Conservation (phyloP, 2,329 filamentous ascomycete species). For the Hypomyces rosellus region DNA sequence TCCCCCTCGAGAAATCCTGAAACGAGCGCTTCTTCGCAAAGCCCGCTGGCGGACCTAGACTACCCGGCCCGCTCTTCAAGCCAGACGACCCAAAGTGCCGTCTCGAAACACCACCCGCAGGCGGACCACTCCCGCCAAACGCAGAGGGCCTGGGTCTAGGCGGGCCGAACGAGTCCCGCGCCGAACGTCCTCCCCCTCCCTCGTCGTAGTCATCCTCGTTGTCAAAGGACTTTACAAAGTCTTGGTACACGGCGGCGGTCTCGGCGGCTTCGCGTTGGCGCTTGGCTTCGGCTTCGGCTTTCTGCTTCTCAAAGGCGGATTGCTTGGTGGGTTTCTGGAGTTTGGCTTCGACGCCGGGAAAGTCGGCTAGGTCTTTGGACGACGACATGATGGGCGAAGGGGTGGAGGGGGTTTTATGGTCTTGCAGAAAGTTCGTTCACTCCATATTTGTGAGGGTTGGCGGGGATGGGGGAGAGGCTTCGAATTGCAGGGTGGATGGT, state of each 20-base stretch:
- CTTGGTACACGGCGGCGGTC: slow-evolving; percentile 78
- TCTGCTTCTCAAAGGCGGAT: slow-evolving; percentile 81
- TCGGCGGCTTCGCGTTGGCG: slow-evolving; percentile 77
- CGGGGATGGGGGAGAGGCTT: not conserved
- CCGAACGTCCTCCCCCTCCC: slow-evolving; percentile 20
- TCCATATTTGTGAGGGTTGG: not conserved
- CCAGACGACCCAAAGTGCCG: slow-evolving; percentile 57
- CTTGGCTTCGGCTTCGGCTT: slow-evolving; percentile 85
- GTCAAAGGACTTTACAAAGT: slow-evolving; percentile 78
- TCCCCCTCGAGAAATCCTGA: slow-evolving; percentile 34
- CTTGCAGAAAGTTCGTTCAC: not conserved
- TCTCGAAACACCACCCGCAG: slow-evolving; percentile 33
- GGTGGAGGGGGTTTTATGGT: not conserved
- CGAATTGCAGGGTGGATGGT: not conserved
- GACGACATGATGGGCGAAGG: slow-evolving; percentile 41
- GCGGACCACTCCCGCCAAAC: slow-evolving; percentile 16
- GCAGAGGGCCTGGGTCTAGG: slow-evolving; percentile 20
- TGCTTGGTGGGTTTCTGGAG: slow-evolving; percentile 75
- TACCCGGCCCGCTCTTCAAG: slow-evolving; percentile 56
- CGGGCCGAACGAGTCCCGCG: slow-evolving; percentile 9
- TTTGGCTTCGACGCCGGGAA: slow-evolving; percentile 70
- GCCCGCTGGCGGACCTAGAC: slow-evolving; percentile 47
- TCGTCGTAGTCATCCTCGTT: slow-evolving; percentile 54
- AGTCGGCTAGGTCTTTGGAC: slow-evolving; percentile 45
- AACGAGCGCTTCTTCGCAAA: slow-evolving; percentile 50